phyloP scores from a whole-genome alignment of 495 filamentous ascomycete genomes.

The Saxophila tyrrhenica region DNA sequence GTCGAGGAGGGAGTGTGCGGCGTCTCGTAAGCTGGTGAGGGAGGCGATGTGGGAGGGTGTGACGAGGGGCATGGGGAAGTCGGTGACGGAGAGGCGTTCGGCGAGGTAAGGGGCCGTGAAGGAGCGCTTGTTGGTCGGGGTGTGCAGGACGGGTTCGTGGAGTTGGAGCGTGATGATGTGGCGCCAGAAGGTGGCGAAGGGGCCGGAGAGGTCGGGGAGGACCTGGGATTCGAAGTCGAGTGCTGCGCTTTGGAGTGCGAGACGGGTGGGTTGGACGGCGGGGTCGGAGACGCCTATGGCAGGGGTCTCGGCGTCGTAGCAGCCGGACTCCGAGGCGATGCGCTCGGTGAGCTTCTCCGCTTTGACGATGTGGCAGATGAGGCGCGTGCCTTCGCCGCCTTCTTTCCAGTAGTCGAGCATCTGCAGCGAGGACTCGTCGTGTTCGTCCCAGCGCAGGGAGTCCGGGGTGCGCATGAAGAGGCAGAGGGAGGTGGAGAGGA shows the following conservation, averaged over 20 bases:
- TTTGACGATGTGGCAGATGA: constrained; percentile 2
- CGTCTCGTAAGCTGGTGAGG: not conserved
- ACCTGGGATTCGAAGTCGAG: constrained; percentile 2
- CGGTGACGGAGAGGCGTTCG: constrained; percentile 10
- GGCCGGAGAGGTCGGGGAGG: not conserved
- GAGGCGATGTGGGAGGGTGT: constrained; percentile 3
- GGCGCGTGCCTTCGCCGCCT: not conserved
- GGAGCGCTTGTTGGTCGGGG: constrained; percentile 7
- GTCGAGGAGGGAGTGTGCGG: constrained; percentile 2
- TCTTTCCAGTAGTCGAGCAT: constrained; percentile 4
- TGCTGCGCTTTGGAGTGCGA: not conserved
- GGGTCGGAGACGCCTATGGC: not conserved
- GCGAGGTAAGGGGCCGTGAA: constrained; percentile 10
- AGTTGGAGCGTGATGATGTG: constrained; percentile 6
- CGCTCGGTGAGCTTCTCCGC: constrained; percentile 6
- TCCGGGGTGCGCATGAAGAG: not conserved
- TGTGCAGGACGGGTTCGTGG: constrained; percentile 13
- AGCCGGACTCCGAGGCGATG: not conserved
- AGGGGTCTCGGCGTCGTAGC: not conserved
- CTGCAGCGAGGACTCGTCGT: constrained; percentile 1
- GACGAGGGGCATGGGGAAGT: constrained; percentile 5
- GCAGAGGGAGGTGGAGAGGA: not conserved
- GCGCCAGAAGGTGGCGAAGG: not conserved
- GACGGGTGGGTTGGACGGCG: not conserved
- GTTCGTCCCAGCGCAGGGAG: not conserved